Conservation (phyloP, 2,329 filamentous ascomycete genomes). For the Cytospora chrysosperma region DNA sequence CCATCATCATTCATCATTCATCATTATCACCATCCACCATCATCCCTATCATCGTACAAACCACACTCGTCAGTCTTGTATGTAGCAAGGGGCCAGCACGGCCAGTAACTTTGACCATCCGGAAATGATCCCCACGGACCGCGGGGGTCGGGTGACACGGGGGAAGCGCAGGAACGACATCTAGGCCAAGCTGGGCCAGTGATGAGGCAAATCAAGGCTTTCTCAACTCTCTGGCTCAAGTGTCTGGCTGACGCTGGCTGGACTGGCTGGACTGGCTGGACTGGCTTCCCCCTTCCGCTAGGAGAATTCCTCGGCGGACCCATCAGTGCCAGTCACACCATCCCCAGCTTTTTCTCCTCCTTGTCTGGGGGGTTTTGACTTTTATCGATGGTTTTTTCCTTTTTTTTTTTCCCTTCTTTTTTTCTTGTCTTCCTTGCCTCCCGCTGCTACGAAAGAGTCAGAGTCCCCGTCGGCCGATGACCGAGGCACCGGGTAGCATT, state of each 20-base stretch:
- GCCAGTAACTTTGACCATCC: not conserved
- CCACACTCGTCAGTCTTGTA: not conserved
- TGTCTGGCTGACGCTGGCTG: not conserved
- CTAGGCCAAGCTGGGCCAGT: conserved; percentile 7
- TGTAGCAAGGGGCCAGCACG: not conserved
- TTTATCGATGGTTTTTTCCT: too few species aligned
- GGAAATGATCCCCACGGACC: conserved; percentile 5
- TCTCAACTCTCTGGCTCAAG: not conserved
- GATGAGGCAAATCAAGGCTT: conserved; percentile 10
- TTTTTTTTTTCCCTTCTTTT: too few species aligned
- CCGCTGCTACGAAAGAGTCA: conserved; percentile 3
- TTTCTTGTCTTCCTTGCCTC: too few species aligned
- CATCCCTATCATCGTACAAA: not conserved
- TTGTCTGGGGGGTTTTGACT: too few species aligned
- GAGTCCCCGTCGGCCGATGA: not conserved
- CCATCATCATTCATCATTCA: not conserved
- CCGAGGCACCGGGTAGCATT: not conserved
- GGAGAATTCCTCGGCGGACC: conserved; percentile 16
- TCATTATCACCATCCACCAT: not conserved
- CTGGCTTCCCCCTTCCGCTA: not conserved
- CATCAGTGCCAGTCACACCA: not conserved
- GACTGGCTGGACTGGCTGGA: not conserved
- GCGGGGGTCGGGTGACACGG: conserved; percentile 7
- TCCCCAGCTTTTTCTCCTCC: not conserved
- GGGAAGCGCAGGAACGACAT: conserved; percentile 22